Evolutionary conservation across 495 filamentous ascomycete species (phyloP), one percentile per base, ranked within the genome.

Genomic region (Filosporella fistucella): DNA sequence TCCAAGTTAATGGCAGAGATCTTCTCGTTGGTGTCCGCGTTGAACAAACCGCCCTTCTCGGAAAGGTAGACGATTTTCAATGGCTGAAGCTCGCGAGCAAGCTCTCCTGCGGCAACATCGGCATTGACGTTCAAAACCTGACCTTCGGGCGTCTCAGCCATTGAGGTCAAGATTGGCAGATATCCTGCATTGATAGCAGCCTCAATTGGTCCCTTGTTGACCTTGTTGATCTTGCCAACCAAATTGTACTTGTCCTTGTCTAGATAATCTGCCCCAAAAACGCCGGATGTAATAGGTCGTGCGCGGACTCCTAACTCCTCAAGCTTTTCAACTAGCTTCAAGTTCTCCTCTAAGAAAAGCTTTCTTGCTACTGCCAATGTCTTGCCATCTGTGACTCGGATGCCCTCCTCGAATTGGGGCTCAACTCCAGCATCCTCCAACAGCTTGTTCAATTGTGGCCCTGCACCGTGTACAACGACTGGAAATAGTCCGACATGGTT

Each of bases 71-170:
- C 91, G 37, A 97, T 95, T 82, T 98, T 98, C 57, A 97, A 71
- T 24, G 93, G 93, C 69, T 97, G 86, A 49, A 98, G 69, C 45
- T 87, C 79, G 40, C 87, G 81, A 30, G 93, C 93, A 40, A 98
- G 69, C 66, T 96, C 94, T 57, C 89, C 91, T 24, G 93, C 93
- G 21, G 91, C 91, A 39, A 96, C 89, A 65, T 98, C 93, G 42
- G 93, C 93, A 63, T 98, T 98, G 66, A 98, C 93, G 58, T 98
- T 98, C 36, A 98, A 74, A 14, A 97, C 85, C 68, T 96, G 93
- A 12, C 94, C 94, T 51, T 95, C 89, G 41, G 80, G 76, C 33
- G 86, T 90, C 71, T 97, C 94, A 9, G 91, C 94, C 86, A 96
- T 96, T 36, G 91, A 96, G 14, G 93, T 96, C 57, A 98, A 71